A percentile compares a stretch with the other conserved stretches of the same genome.
phyloP scores from a whole-genome alignment of 148 eudicot genomes.

The Pharnaceum exiguum region DNA sequence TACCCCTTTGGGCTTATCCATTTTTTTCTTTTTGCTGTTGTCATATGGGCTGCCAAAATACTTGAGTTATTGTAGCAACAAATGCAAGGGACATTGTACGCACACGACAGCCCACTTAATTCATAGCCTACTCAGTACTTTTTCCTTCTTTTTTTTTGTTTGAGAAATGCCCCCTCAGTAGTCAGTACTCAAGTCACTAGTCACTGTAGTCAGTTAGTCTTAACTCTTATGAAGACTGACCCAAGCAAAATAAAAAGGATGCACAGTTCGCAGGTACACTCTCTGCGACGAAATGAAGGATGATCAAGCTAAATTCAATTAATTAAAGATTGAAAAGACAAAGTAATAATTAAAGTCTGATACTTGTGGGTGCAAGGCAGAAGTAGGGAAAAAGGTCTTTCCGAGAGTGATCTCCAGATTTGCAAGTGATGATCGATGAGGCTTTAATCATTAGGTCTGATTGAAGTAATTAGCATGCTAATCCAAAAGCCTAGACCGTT shows the following conservation, averaged over 20 bases:
- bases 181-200: no score
- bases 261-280: neutral
- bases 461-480: conserved; percentile 16
- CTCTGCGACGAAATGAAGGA: neutral
- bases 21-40: no score
- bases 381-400: neutral
- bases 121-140: no score
- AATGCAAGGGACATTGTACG: no score
- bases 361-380: conserved; percentile 7
- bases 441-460: conserved; percentile 10
- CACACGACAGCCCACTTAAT: no score
- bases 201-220: no score
- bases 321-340: neutral
- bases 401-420: neutral
- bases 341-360: conserved; percentile 1
- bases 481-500: neutral
- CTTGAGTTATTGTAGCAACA: no score
- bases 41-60: no score
- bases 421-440: neutral
- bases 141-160: no score
- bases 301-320: neutral
- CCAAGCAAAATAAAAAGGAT: neutral
- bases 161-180: no score
- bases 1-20: no score
- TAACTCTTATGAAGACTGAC: no score